These are phyloP conservation scores for Candida pseudocylindracea DNA, from an alignment of 1,139 yeast species.

Conservation along the genomic window DNA sequence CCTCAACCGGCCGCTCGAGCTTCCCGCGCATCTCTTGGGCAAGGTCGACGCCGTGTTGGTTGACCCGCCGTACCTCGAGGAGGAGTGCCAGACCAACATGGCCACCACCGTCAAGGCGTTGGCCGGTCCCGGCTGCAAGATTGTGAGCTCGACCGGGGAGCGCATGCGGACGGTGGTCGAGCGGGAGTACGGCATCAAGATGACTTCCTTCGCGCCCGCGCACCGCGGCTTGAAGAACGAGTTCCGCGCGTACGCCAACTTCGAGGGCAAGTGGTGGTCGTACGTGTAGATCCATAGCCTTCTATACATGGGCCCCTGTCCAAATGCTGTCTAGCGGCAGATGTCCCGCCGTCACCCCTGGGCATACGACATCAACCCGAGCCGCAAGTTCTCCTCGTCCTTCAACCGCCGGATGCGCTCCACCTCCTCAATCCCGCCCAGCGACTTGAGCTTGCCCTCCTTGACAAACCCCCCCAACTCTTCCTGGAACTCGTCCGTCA, in stretches of 20 bases:
- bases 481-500: conserved; percentile 52
- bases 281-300: too few relatives aligned
- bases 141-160: conserved; percentile 72
- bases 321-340: too few relatives aligned
- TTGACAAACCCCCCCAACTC: conserved; percentile 78
- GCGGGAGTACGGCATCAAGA: conserved; percentile 35
- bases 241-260: conserved; percentile 66
- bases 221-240: conserved; percentile 79
- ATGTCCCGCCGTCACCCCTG: too few relatives aligned
- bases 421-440: conserved; percentile 78
- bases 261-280: conserved; percentile 24
- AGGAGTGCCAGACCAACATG: conserved; percentile 60
- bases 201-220: conserved; percentile 53
- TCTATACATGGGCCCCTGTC: too few relatives aligned
- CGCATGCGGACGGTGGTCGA: conserved; percentile 47
- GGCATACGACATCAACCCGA: too few relatives aligned
- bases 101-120: conserved; percentile 46
- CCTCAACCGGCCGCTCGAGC: conserved; percentile 40
- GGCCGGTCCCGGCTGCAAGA: conserved; percentile 23
- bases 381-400: conserved; percentile 39
- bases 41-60: conserved; percentile 55
- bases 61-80: conserved; percentile 77
- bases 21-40: conserved; percentile 34
- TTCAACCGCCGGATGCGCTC: conserved; percentile 47
- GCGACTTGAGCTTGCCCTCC: conserved; percentile 47